Evolutionary conservation across 768 basidiomycete genomes (phyloP), one percentile per base, ranked within the genome.

Genomic region (Collybiopsis confluens): DNA sequence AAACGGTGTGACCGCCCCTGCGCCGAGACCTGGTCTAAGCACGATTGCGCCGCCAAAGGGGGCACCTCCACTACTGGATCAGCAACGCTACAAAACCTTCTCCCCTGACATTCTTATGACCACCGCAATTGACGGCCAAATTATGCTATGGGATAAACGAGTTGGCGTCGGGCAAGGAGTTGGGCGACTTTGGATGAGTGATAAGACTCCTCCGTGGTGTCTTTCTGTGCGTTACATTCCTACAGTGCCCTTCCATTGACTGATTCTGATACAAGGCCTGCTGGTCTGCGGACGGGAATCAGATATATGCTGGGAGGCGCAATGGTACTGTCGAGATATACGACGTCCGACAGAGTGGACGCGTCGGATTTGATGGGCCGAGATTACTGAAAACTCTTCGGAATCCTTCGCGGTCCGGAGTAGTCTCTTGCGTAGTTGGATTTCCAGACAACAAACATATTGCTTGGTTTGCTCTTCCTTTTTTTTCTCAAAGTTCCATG

Each of bases 191-290:
- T 88, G 88, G 82, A 84, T 92, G 76, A 87, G 85, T 62, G 94
- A 95, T 58, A 93, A 90, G 70, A 92, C 90, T 20, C 92, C 92
- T 27, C 92, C 92, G 10, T 98, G 94, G 93, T 97, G 93, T 69
- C 80, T 96, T 62, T 94, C 94, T 58, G 96, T 98, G 68, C 64
- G 83, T 73, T 43, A 50, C 54, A 41, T 27, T 28, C 8, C n/a
- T n/a, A n/a, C 9, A 42, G 36, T 9, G 21, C 23, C 27, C 38
- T 23, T 52, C 20, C 26, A n/a, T 52, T 42, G 26, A 13, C 30
- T 27, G 38, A 41, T 40, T 30, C 40, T 50, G 23, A 21, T 52
- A 37, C 40, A 61, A 98, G 95, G 94, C 95, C 15, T 94, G 90
- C 66, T 98, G 96, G 94, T 93, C 92, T 4, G 79, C 84, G 2